These are phyloP conservation scores for Tilletia caries DNA, from an alignment of 1,284 basidiomycete genomes.

Conservation along the genomic window DNA sequence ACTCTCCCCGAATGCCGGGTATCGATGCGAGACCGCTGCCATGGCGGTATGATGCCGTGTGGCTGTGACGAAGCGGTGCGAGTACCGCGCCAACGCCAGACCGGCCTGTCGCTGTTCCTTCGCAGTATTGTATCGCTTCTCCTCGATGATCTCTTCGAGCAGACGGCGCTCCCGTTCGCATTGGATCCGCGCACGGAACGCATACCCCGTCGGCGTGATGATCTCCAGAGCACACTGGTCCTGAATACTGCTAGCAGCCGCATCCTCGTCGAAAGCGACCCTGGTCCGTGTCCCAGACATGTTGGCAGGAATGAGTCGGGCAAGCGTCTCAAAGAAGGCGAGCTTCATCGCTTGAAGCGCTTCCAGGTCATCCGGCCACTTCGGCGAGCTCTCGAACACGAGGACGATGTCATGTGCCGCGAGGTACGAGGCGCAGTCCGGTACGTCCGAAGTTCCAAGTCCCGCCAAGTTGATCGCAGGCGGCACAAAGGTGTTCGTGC, in stretches of 20 bases:
- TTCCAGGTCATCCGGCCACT: conserved; percentile 90
- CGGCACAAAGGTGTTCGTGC: conserved; percentile 72
- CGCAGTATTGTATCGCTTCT: conserved; percentile 52
- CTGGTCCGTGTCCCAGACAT: conserved; percentile 55
- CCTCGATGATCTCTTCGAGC: conserved; percentile 66
- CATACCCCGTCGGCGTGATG: conserved; percentile 76
- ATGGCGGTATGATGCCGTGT: conserved; percentile 83
- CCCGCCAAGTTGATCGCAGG: conserved; percentile 59
- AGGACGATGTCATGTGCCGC: conserved; percentile 59
- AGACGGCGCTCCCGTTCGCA: conserved; percentile 80
- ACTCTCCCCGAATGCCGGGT: conserved; percentile 75
- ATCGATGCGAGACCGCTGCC: conserved; percentile 73
- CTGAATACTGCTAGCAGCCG: conserved; percentile 59
- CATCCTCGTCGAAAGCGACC: conserved; percentile 57
- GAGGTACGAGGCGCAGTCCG: conserved; percentile 50
- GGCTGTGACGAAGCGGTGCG: conserved; percentile 69
- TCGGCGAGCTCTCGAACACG: conserved; percentile 69
- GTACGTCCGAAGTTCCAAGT: conserved; percentile 41
- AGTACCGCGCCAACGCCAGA: conserved; percentile 67
- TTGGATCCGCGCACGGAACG: conserved; percentile 78
- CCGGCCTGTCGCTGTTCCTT: conserved; percentile 60
- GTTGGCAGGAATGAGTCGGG: conserved; percentile 26
- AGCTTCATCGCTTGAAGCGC: conserved; percentile 94
- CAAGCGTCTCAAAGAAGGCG: conserved; percentile 63
- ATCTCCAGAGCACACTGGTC: conserved; percentile 76